Evolutionary conservation across 2,329 filamentous ascomycete genomes (phyloP), one percentile per base, ranked within the genome.

Genomic region (Neobulgaria alba): DNA sequence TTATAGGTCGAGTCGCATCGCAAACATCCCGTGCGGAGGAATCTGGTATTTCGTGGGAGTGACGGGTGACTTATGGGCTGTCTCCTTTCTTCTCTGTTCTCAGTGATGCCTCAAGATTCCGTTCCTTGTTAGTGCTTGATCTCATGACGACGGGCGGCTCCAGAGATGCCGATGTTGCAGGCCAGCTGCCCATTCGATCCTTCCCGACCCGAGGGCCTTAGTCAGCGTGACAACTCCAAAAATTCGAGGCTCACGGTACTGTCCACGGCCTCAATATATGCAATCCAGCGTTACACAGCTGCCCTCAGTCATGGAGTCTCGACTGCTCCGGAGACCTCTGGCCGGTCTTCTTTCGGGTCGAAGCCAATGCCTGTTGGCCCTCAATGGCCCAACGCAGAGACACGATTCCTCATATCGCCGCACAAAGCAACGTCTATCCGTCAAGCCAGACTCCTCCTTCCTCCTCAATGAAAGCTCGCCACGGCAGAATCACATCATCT

Each of bases 371-470:
- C 39, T 58, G 10, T 29, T 57, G 14, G 39, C 53, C 19, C 44
- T 54, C 31, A 60, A 50, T 36, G 42, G 47, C 38, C 38, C 51
- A n/a, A 42, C 50, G 10, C 51, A 49, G 33, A 57, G 58, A 19
- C 47, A 59, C 47, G 51, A 61, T 46, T 59, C 57, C 23, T 55
- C 57, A 23, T 60, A 52, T 38, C 53, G 58, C 17, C 57, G 58
- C 33, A 52, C 57, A 15, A 58, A 58, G 49, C 52, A 59, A 43
- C 51, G 51, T 33, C 45, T 60, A 23, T 78, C 75, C 56, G 68
- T 81, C 52, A 63, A 71, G 10, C 76, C 77, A 36, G 75, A 81
- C 64, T 63, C 71, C 29, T 75, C 75, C 50, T 81, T 82, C 61
- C 63, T 75, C 35, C 36, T 43, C 18, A 49, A 50, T 30, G 49